These are phyloP conservation scores for Kregervanrija fluxuum DNA, from an alignment of 805 yeast species.

Conservation along the genomic window DNA sequence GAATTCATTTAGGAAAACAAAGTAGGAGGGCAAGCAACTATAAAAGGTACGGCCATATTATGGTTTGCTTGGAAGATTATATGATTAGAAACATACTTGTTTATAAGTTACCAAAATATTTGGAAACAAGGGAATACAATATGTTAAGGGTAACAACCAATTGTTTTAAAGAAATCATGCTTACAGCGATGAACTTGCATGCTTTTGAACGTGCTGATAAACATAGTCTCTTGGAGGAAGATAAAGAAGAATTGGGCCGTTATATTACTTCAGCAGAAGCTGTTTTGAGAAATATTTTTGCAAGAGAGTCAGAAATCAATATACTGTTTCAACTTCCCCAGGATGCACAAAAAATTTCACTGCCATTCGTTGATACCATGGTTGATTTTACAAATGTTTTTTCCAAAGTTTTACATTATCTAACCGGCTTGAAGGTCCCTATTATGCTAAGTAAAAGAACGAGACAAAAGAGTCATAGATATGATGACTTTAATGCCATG, in stretches of 20 bases:
- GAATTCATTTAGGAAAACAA: constrained; percentile 27
- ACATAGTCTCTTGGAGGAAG: constrained; percentile 33
- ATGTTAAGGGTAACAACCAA: constrained; percentile 65
- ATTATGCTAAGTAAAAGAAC: constrained; percentile 18
- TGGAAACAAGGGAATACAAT: constrained; percentile 41
- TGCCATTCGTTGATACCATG: constrained; percentile 50
- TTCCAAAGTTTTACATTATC: constrained; percentile 60
- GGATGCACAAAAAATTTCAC: constrained; percentile 55
- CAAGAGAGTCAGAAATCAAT: constrained; percentile 52
- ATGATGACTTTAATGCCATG: constrained; percentile 22
- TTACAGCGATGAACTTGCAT: constrained; percentile 32
- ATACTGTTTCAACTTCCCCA: constrained; percentile 53
- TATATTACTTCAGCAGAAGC: constrained; percentile 28
- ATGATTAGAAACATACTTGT: constrained; percentile 4
- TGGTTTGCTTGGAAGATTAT: constrained; percentile 4
- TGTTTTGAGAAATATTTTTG: constrained; percentile 52
- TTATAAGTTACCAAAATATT: constrained; percentile 30
- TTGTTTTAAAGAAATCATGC: constrained; percentile 57
- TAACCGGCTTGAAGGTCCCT: constrained; percentile 43
- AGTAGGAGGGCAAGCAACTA: constrained; percentile 25
- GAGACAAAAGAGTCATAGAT: constrained; percentile 5
- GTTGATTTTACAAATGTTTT: constrained; percentile 60
- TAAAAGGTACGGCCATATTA: constrained; percentile 16
- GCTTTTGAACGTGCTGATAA: constrained; percentile 31
- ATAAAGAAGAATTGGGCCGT: constrained; percentile 36